Conservation (phyloP, 2,329 filamentous ascomycete species). For the Mycosphaerella sp. region DNA sequence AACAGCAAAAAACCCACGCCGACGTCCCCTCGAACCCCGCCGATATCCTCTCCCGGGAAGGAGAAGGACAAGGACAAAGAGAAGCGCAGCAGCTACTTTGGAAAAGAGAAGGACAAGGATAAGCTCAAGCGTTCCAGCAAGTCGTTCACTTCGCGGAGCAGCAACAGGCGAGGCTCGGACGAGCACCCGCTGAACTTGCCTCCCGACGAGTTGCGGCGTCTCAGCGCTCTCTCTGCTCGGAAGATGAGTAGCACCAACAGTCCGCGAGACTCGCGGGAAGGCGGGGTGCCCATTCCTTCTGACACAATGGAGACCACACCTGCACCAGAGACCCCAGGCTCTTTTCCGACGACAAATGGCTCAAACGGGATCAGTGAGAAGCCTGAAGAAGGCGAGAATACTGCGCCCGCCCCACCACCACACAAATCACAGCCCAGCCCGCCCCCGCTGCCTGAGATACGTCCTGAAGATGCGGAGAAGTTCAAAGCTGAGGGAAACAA, state of each 20-base stretch:
- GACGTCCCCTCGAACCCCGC: not conserved
- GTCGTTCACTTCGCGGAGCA: constrained; percentile 27
- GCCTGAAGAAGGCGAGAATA: constrained; percentile 38
- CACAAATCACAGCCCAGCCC: constrained; percentile 54
- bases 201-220: constrained; percentile 76
- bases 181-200: constrained; percentile 76
- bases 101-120: constrained; percentile 26
- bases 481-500: constrained; percentile 94
- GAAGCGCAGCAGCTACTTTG: constrained; percentile 23
- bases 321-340: constrained; percentile 34
- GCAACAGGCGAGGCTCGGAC: constrained; percentile 45
- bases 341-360: constrained; percentile 44
- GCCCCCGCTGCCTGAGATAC: constrained; percentile 36
- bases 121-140: constrained; percentile 23
- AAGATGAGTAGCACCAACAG: constrained; percentile 21
- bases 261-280: constrained; percentile 19
- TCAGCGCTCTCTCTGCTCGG: constrained; percentile 52
- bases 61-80: constrained; percentile 8
- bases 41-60: not conserved
- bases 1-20: constrained; percentile 8
- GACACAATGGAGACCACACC: constrained; percentile 34
- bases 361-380: constrained; percentile 41
- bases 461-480: constrained; percentile 71
- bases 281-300: constrained; percentile 17
- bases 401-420: constrained; percentile 61